phyloP scores from a whole-genome alignment of 805 yeast species.

The Wickerhamiella galacta region DNA sequence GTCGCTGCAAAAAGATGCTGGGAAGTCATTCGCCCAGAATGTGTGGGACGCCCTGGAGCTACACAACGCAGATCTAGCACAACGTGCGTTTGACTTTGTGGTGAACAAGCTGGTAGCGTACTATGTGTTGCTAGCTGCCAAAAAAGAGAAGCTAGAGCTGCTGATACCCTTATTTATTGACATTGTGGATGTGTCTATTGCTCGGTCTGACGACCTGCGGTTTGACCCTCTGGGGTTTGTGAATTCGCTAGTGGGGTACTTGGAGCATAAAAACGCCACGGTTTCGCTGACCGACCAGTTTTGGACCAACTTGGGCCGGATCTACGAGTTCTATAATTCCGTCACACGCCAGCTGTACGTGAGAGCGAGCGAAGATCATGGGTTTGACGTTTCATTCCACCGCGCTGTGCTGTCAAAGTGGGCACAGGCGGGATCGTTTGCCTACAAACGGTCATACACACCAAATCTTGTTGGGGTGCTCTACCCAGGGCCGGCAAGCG shows the following conservation, averaged over 20 bases:
- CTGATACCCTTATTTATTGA: slow-evolving; percentile 2
- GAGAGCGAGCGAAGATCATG: neutral
- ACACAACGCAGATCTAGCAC: neutral
- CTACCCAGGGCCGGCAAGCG: no score
- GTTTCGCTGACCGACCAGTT: neutral
- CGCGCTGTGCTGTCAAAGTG: no score
- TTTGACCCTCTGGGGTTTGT: slow-evolving; percentile 4
- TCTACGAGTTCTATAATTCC: neutral
- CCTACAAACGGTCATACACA: no score
- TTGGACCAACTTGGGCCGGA: neutral
- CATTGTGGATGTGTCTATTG: neutral
- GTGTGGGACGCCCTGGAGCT: slow-evolving; percentile 5
- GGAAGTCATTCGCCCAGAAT: slow-evolving; percentile 5
- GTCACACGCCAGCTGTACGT: neutral
- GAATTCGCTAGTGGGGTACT: neutral
- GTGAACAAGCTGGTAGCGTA: slow-evolving; percentile 7
- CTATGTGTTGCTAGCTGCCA: slow-evolving; percentile 2
- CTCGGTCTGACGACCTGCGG: slow-evolving; percentile 2
- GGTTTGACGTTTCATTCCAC: no score
- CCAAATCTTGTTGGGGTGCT: no score
- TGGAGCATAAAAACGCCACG: neutral
- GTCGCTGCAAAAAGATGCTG: slow-evolving; percentile 4
- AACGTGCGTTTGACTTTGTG: slow-evolving; percentile 6
- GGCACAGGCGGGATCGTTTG: no score
- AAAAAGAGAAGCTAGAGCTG: neutral